phyloP scores from a whole-genome alignment of 345 rosid species.

The Geranium rotundifolium region DNA sequence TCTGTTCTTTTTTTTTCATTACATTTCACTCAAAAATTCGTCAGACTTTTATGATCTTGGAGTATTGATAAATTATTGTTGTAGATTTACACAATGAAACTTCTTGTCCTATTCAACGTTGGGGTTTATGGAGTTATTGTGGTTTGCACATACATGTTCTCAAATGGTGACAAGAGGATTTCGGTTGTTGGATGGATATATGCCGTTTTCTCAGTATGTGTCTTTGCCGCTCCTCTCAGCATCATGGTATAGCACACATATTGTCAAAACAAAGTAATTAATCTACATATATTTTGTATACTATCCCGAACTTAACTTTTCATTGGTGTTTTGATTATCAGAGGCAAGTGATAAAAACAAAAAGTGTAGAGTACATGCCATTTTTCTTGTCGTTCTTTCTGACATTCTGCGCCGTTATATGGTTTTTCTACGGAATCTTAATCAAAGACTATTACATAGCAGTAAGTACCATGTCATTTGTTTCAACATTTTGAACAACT shows the following conservation, averaged over 20 bases:
- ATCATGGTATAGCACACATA: constrained; percentile 27
- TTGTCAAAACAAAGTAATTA: too few species aligned
- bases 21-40: background rate
- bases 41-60: too few species aligned
- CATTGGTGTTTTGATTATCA: constrained; percentile 1
- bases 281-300: too few species aligned
- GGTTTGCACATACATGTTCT: constrained; percentile 14
- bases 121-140: constrained; percentile 20
- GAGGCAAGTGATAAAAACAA: constrained; percentile 36
- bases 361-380: constrained; percentile 29
- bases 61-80: background rate
- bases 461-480: constrained; percentile 6
- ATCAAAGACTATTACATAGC: constrained; percentile 18
- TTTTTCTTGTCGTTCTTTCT: constrained; percentile 21
- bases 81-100: constrained; percentile 24
- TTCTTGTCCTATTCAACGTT: constrained; percentile 25
- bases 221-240: constrained; percentile 53
- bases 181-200: constrained; percentile 45
- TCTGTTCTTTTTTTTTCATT: background rate
- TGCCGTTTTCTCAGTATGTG: constrained; percentile 1
- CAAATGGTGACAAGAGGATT: constrained; percentile 13
- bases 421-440: constrained; percentile 27
- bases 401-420: constrained; percentile 18
- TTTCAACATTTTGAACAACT: too few species aligned
- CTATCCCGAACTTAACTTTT: too few species aligned